phyloP scores from a whole-genome alignment of 2,329 filamentous ascomycete species.

The Xylariaceae sp. region DNA sequence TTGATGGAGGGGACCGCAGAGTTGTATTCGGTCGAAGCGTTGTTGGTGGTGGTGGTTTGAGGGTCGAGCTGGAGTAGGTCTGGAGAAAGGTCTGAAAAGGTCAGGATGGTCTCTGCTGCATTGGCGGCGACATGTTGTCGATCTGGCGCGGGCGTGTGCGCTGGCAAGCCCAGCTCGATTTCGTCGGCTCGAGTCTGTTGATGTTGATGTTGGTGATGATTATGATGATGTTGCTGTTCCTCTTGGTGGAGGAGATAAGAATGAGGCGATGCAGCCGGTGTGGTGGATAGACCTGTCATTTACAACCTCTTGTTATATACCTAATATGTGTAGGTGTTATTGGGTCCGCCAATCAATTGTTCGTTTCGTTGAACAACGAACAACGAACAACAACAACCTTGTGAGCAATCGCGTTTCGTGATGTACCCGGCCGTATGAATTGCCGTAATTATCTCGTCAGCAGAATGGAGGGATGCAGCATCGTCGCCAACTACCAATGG shows the following conservation, averaged over 20 bases:
- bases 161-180: slow-evolving; percentile 32
- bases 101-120: slow-evolving; percentile 42
- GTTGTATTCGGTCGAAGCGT: slow-evolving; percentile 35
- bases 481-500: slow-evolving; percentile 12
- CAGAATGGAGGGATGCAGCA: slow-evolving; percentile 18
- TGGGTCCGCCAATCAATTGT: slow-evolving; percentile 20
- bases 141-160: slow-evolving; percentile 24
- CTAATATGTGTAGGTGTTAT: slow-evolving; percentile 20
- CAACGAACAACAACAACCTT: not conserved
- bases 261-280: slow-evolving; percentile 30
- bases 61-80: slow-evolving; percentile 49
- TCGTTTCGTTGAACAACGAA: not conserved
- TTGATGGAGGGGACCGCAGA: slow-evolving; percentile 36
- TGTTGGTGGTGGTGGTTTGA: slow-evolving; percentile 31
- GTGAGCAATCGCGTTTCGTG: slow-evolving; percentile 20
- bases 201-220: not conserved
- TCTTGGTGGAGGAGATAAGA: slow-evolving; percentile 12
- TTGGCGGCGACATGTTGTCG: slow-evolving; percentile 42
- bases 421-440: slow-evolving; percentile 6
- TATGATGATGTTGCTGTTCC: not conserved
- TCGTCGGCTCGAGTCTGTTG: not conserved
- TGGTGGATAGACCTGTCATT: slow-evolving; percentile 31
- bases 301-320: slow-evolving; percentile 21
- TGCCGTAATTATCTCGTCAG: slow-evolving; percentile 20
- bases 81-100: slow-evolving; percentile 51